Evolutionary conservation across 2,329 filamentous ascomycete genomes (phyloP).

Genomic region (Penicillium palitans): DNA sequence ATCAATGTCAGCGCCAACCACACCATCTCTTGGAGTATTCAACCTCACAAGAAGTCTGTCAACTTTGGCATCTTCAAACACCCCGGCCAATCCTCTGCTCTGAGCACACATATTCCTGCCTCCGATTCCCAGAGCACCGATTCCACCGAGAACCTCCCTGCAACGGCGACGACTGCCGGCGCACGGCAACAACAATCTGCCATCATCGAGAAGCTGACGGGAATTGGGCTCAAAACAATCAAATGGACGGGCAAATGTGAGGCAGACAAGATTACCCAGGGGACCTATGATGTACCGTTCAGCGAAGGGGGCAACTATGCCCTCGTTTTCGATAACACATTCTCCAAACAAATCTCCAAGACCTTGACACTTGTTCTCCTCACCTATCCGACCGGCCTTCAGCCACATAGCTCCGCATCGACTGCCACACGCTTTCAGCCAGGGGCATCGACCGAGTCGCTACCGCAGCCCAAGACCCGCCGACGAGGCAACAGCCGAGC

Average conservation of each 20-base stretch:
- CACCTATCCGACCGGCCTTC: conserved; percentile 79
- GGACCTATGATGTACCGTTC: conserved; percentile 74
- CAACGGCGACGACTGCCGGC: conserved; percentile 27
- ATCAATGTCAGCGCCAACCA: conserved; percentile 85
- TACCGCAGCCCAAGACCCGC: conserved; percentile 42
- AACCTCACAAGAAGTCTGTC: conserved; percentile 97
- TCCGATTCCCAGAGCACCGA: conserved; percentile 45
- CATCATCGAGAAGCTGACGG: conserved; percentile 64
- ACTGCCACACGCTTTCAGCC: conserved; percentile 44
- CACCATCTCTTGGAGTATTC: conserved; percentile 95
- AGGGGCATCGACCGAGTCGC: conserved; percentile 53
- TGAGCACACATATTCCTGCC: conserved; percentile 45
- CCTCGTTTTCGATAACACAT: conserved; percentile 97
- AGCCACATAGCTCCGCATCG: conserved; percentile 49
- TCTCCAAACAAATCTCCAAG: conserved; percentile 93
- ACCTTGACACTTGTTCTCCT: conserved; percentile 92
- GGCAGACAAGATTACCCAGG: conserved; percentile 90
- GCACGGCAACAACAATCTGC: conserved; percentile 69
- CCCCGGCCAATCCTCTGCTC: conserved; percentile 67
- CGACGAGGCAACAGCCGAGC: conserved; percentile 33
- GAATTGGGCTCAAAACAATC: conserved; percentile 62
- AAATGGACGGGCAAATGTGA: conserved; percentile 93
- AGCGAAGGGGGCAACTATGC: conserved; percentile 91
- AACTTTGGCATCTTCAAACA: conserved; percentile 99
- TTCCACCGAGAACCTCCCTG: conserved; percentile 38